phyloP scores from a whole-genome alignment of 2,329 filamentous ascomycete species.

The Ophiocordyceps robertsii region DNA sequence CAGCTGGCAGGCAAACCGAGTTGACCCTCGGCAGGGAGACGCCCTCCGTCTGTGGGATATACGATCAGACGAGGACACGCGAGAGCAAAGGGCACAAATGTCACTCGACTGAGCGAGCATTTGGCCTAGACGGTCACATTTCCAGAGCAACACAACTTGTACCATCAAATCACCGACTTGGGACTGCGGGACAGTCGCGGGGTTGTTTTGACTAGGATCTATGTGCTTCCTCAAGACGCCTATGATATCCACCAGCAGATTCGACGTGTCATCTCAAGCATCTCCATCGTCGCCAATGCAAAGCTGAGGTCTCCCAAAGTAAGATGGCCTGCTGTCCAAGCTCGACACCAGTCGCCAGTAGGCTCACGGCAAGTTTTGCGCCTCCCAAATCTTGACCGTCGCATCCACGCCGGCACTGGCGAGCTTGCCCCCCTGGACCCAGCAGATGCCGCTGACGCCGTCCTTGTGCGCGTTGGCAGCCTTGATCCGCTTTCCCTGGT shows the following conservation, averaged over 20 bases:
- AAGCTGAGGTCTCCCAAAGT: neutral
- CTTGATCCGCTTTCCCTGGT: conserved; percentile 75
- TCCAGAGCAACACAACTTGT: neutral
- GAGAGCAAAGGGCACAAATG: conserved; percentile 24
- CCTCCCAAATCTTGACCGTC: conserved; percentile 73
- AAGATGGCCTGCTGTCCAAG: too few relatives aligned
- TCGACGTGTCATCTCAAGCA: neutral
- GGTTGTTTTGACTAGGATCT: neutral
- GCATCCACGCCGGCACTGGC: conserved; percentile 78
- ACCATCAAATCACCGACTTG: neutral
- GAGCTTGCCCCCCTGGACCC: conserved; percentile 58
- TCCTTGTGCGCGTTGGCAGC: conserved; percentile 88
- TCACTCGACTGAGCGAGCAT: conserved; percentile 23
- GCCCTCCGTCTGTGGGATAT: conserved; percentile 21
- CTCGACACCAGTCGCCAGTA: too few relatives aligned
- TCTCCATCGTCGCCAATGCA: neutral
- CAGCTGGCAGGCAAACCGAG: conserved; percentile 19
- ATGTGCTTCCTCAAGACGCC: neutral
- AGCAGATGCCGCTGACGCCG: conserved; percentile 77
- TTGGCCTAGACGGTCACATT: neutral
- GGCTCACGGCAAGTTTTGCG: conserved; percentile 20
- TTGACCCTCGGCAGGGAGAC: conserved; percentile 3
- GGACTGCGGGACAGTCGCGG: neutral
- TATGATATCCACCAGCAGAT: conserved; percentile 1
- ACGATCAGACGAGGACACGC: conserved; percentile 15